A percentile compares a stretch with the other conserved stretches of the same genome.
phyloP scores from a whole-genome alignment of 768 basidiomycete genomes.

The Tubosaeta sp. region DNA sequence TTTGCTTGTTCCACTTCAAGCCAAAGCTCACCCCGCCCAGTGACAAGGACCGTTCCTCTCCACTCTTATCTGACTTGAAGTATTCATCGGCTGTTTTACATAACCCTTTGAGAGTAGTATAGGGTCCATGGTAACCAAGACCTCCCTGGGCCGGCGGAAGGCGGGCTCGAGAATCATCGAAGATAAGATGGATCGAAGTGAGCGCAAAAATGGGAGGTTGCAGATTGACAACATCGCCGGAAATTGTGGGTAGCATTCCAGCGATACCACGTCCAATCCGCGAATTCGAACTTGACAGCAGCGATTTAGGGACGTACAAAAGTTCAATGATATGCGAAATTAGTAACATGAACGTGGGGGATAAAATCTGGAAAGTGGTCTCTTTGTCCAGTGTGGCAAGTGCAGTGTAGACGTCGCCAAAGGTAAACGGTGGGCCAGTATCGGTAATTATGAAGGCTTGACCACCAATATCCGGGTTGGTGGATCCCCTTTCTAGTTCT shows the following conservation, averaged over 20 bases:
- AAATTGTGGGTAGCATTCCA: slow-evolving; percentile 40
- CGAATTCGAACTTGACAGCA: slow-evolving; percentile 32
- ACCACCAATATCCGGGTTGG: slow-evolving; percentile 66
- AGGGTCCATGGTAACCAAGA: slow-evolving; percentile 56
- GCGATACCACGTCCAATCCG: slow-evolving; percentile 32
- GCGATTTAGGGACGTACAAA: slow-evolving; percentile 46
- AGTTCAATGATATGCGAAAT: slow-evolving; percentile 56
- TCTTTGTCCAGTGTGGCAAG: slow-evolving; percentile 56
- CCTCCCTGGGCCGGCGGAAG: slow-evolving; percentile 52
- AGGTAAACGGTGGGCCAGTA: slow-evolving; percentile 58
- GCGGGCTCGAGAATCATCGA: slow-evolving; percentile 64
- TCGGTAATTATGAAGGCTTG: slow-evolving; percentile 66
- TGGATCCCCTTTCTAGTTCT: slow-evolving; percentile 40
- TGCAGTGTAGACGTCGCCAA: slow-evolving; percentile 56
- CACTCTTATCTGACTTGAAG: slow-evolving; percentile 33
- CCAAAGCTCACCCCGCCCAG: slow-evolving; percentile 44
- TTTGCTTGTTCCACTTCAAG: slow-evolving; percentile 28
- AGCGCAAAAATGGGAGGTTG: slow-evolving; percentile 59
- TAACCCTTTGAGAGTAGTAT: slow-evolving; percentile 56
- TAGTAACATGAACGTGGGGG: slow-evolving; percentile 61
- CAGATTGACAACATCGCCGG: slow-evolving; percentile 48
- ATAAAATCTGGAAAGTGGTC: slow-evolving; percentile 50
- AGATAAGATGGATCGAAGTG: slow-evolving; percentile 51
- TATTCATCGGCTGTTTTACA: slow-evolving; percentile 53
- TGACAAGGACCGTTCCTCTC: slow-evolving; percentile 36